A percentile compares a stretch with the other conserved stretches of the same genome.
These are phyloP conservation scores for Paecilomyces variotii DNA, from an alignment of 2,329 filamentous ascomycete species.

Conservation along the genomic window DNA sequence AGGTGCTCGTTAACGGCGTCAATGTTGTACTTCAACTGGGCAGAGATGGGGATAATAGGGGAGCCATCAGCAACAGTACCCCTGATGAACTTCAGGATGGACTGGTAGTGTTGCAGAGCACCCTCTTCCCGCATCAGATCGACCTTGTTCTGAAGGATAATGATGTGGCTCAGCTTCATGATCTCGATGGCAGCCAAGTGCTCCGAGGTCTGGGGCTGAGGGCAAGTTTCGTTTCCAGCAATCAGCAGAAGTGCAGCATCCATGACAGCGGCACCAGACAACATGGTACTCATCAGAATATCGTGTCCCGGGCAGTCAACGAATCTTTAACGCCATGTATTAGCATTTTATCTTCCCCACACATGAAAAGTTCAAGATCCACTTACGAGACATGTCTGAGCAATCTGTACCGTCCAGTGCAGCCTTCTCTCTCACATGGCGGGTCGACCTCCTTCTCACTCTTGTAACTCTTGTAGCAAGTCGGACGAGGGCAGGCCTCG, in stretches of 20 bases:
- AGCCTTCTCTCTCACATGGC: slow-evolving; percentile 89
- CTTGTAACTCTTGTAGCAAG: slow-evolving; percentile 95
- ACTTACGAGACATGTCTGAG: slow-evolving; percentile 85
- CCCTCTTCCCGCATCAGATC: slow-evolving; percentile 96
- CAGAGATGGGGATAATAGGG: slow-evolving; percentile 92
- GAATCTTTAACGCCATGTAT: slow-evolving; percentile 55
- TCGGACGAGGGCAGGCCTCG: slow-evolving; percentile 79
- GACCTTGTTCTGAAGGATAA: slow-evolving; percentile 99
- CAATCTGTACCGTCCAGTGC: slow-evolving; percentile 76
- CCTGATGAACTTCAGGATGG: slow-evolving; percentile 96
- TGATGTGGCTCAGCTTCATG: slow-evolving; percentile 99
- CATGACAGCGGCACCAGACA: slow-evolving; percentile 99
- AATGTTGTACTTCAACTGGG: slow-evolving; percentile 99
- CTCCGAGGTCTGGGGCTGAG: slow-evolving; percentile 96
- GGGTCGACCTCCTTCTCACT: slow-evolving; percentile 98
- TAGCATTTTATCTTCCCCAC: slow-evolving; percentile 1
- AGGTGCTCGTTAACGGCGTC: slow-evolving; percentile 96
- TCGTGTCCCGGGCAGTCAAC: slow-evolving; percentile 99
- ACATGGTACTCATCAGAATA: slow-evolving; percentile 99
- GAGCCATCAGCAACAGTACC: slow-evolving; percentile 93
- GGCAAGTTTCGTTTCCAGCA: slow-evolving; percentile 96
- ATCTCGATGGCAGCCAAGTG: slow-evolving; percentile 99
- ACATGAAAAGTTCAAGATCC: slow-evolving; percentile 13
- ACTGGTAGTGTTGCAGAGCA: slow-evolving; percentile 88
- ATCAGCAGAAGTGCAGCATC: slow-evolving; percentile 94